Base-by-base conservation (phyloP, 148 eudicot genomes). In the Cornus florida region DNA sequence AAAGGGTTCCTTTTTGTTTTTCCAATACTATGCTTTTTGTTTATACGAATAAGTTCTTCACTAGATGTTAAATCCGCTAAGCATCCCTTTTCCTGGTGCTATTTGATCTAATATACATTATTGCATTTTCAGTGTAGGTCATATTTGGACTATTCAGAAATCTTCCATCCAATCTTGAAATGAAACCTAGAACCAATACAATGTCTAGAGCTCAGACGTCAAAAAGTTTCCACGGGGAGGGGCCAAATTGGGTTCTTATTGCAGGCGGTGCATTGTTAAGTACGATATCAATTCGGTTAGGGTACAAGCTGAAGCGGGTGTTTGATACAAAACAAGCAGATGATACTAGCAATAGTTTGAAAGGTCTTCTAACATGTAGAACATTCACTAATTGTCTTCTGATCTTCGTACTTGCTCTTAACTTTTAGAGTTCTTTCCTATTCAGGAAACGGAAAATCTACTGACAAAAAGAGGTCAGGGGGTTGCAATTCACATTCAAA, bases 191-290 rank as follows among this genome's bases (percentile, higher is more conserved):
- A 88, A 79, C 87, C 76, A 83, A 75, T 73, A 82, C 80, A 75
- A 86, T 82, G 76, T 72, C 86, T 77, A 82, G 91, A 83, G 69
- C 76, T 85, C 91, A 87, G 74, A 86, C 86, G 87, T 78, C 89
- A 46, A 88, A 80, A 82, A 77, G 76, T 78, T 46, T 33, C 69
- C 89, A 84, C 83, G 89, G 91, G 32, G 89, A 87, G 75, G 94
- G 98, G 33, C 95, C 98, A 35, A 94, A 90, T 83, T 96, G 99
- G 99, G 82, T 93, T 73, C 87, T 93, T 74, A 80, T 96, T 74
- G 92, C 95, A 70, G 99, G 99, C 66, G 88, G 99, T 86, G 99
- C 99, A 75, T 82, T 96, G 84, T 75, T 96, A 77, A 92, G 98
- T 83, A 92, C 98, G 13, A 83, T 96, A 81, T 93, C 97, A 53